Conservation (phyloP, 441 rosid genomes). For the Mallotus japonicus region DNA sequence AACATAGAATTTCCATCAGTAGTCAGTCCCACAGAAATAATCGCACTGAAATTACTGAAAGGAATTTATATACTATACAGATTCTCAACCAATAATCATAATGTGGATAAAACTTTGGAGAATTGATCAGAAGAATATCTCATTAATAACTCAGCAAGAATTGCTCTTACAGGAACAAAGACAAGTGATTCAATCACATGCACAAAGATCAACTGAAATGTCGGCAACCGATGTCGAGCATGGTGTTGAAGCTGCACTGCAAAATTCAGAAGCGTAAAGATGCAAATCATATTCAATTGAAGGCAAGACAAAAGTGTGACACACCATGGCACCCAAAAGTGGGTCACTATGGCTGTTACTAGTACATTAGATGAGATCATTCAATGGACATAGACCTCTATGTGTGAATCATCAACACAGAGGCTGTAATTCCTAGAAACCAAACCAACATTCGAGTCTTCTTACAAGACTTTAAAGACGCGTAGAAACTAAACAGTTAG, state of each 20-base stretch:
- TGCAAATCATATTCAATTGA: conserved; percentile 27
- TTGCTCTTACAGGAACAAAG: conserved; percentile 81
- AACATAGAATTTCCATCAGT: conserved; percentile 11
- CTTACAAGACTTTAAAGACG: conserved; percentile 10
- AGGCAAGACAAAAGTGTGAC: background rate
- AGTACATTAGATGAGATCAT: conserved; percentile 11
- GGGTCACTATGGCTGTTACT: background rate
- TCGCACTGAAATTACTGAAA: background rate
- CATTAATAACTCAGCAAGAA: background rate
- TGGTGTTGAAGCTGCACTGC: conserved; percentile 99
- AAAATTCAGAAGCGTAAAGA: conserved; percentile 38
- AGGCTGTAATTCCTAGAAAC: conserved; percentile 2
- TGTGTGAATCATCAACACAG: background rate
- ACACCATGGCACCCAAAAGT: background rate
- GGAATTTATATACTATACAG: background rate
- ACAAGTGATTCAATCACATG: conserved; percentile 96
- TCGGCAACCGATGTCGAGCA: conserved; percentile 93
- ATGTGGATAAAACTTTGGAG: background rate
- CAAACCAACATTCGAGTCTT: background rate
- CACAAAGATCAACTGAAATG: conserved; percentile 96
- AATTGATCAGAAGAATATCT: conserved; percentile 9
- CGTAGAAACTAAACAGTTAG: conserved; percentile 2
- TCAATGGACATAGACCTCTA: background rate
- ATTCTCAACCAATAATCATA: too few species aligned
- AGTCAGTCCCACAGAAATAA: conserved; percentile 4